These are phyloP conservation scores for Mortierella sp. DNA, from an alignment of 371 early-diverging fungal genomes.

Conservation along the genomic window DNA sequence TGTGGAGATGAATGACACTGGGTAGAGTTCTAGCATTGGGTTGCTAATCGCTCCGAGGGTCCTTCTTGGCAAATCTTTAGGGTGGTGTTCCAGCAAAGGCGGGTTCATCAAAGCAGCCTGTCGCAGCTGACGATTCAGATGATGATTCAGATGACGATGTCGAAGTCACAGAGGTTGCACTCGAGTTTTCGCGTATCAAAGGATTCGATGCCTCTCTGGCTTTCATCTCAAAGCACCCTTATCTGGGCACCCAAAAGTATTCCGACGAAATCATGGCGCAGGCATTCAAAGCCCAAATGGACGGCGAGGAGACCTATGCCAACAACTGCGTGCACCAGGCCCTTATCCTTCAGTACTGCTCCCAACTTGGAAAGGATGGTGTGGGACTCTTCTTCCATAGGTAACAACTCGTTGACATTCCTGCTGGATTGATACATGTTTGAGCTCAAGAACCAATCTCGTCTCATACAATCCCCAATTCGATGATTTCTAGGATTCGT, in stretches of 20 bases:
- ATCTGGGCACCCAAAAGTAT: conserved; percentile 73
- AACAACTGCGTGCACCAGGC: conserved; percentile 84
- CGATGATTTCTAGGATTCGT: conserved; percentile 21
- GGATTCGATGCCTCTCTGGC: conserved; percentile 75
- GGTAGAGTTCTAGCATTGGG: too few relatives aligned
- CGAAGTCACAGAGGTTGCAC: conserved; percentile 69
- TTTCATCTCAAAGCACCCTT: conserved; percentile 74
- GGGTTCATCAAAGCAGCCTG: conserved; percentile 25
- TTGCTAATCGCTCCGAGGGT: too few relatives aligned
- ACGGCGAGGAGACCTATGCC: conserved; percentile 74
- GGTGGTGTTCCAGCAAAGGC: conserved; percentile 37
- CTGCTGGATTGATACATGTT: background rate
- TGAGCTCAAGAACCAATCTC: background rate
- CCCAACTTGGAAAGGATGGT: conserved; percentile 85
- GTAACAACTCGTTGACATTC: conserved; percentile 52
- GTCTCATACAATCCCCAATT: background rate
- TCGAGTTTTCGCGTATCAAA: conserved; percentile 69
- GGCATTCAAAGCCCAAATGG: conserved; percentile 84
- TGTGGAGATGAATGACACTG: too few relatives aligned
- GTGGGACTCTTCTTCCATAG: conserved; percentile 86
- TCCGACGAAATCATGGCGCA: conserved; percentile 89
- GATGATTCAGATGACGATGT: conserved; percentile 68
- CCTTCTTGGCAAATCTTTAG: conserved; percentile 5
- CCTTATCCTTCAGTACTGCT: conserved; percentile 85
- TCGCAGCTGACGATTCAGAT: conserved; percentile 40